These are phyloP conservation scores for Pyricularia sp. DNA, from an alignment of 2,329 filamentous ascomycete species.

Conservation along the genomic window DNA sequence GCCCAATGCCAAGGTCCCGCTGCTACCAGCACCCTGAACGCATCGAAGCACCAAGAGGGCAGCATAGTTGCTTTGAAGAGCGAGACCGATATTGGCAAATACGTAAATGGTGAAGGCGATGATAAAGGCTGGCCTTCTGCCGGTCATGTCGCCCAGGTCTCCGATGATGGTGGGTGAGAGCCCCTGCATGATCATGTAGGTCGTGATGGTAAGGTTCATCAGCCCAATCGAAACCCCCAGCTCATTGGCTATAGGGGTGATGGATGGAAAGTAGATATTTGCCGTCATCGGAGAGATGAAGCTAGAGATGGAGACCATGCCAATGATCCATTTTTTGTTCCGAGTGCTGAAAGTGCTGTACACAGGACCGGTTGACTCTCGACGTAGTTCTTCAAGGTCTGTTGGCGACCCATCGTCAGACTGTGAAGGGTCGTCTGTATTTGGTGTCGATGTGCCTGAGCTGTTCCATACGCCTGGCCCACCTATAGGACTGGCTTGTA, in stretches of 20 bases:
- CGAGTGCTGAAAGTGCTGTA: conserved; percentile 26
- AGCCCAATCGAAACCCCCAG: conserved; percentile 24
- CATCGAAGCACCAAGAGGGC: conserved; percentile 48
- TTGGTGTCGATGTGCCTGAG: neutral
- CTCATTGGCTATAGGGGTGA: conserved; percentile 23
- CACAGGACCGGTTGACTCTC: conserved; percentile 23
- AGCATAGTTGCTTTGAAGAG: conserved; percentile 41
- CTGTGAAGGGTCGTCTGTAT: neutral
- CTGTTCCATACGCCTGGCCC: neutral
- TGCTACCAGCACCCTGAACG: conserved; percentile 51
- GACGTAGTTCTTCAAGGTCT: conserved; percentile 21
- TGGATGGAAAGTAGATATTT: conserved; percentile 40
- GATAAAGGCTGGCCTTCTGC: conserved; percentile 48
- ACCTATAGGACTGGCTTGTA: neutral
- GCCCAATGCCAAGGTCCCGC: conserved; percentile 56
- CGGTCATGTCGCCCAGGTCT: conserved; percentile 46
- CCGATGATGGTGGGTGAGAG: conserved; percentile 48
- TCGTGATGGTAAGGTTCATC: conserved; percentile 40
- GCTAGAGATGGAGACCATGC: conserved; percentile 37
- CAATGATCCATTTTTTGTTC: conserved; percentile 38
- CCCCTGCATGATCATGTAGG: conserved; percentile 52
- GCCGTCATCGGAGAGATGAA: conserved; percentile 46
- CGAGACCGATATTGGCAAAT: conserved; percentile 45
- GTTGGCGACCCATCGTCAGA: conserved; percentile 10
- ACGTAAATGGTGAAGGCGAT: conserved; percentile 44